A percentile compares a stretch with the other conserved stretches of the same genome.
Evolutionary conservation across 2,329 filamentous ascomycete genomes (phyloP).

Genomic region (Penicillium sp.): DNA sequence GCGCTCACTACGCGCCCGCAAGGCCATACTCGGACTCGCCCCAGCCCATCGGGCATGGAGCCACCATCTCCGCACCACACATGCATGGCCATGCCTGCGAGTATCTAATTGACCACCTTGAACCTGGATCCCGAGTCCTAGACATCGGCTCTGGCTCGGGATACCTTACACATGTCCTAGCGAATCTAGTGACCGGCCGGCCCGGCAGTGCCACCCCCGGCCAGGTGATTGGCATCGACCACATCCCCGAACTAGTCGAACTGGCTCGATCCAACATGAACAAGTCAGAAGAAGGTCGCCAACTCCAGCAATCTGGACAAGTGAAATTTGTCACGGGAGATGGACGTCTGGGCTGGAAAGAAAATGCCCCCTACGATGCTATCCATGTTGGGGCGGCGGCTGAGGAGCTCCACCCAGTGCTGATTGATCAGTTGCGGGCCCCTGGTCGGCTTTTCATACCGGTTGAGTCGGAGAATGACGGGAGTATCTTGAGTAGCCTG

Average conservation of each 20-base stretch:
- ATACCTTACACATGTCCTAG: conserved; percentile 87
- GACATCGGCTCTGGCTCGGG: conserved; percentile 79
- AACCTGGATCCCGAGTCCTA: conserved; percentile 64
- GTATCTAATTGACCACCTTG: conserved; percentile 64
- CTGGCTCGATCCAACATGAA: conserved; percentile 69
- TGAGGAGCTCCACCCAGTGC: conserved; percentile 69
- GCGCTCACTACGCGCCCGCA: conserved; percentile 78
- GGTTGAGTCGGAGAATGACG: conserved; percentile 56
- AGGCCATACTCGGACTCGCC: conserved; percentile 76
- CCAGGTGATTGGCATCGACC: conserved; percentile 74
- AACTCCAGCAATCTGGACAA: conserved; percentile 66
- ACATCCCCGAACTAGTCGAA: conserved; percentile 69
- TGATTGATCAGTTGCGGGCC: conserved; percentile 77
- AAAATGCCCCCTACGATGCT: conserved; percentile 75
- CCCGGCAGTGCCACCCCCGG: conserved; percentile 43
- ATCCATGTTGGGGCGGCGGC: conserved; percentile 96
- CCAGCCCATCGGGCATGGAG: conserved; percentile 69
- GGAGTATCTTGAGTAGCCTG: conserved; percentile 27
- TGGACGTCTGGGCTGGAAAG: conserved; percentile 69
- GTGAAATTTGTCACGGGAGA: conserved; percentile 79
- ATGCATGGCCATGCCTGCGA: conserved; percentile 73
- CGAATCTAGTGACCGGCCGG: conserved; percentile 67
- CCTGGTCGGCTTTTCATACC: conserved; percentile 78
- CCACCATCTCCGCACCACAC: conserved; percentile 75
- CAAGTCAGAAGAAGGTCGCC: conserved; percentile 64